phyloP scores from a whole-genome alignment of 495 filamentous ascomycete species.

The Haplographium delicatum region DNA sequence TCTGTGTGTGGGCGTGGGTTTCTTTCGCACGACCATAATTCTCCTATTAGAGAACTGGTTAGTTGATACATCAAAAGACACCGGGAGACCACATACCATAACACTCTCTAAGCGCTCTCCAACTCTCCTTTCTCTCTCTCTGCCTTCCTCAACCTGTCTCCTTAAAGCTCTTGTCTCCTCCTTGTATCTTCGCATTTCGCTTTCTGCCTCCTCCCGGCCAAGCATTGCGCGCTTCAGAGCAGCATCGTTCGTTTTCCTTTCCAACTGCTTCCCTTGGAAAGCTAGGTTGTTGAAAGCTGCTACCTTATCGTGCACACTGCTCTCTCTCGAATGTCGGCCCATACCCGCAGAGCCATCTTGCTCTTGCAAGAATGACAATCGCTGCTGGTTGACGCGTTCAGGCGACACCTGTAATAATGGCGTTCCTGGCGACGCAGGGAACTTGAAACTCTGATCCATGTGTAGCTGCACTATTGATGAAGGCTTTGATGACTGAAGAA shows the following conservation, averaged over 20 bases:
- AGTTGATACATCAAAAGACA: not conserved
- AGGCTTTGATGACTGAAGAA: too few species aligned
- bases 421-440: slow-evolving; percentile 41
- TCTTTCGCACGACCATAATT: slow-evolving; percentile 71
- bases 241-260: slow-evolving; percentile 58
- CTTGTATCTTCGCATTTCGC: slow-evolving; percentile 54
- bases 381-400: slow-evolving; percentile 74
- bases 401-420: slow-evolving; percentile 69
- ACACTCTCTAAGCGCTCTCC: slow-evolving; percentile 72
- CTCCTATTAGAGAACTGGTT: too few species aligned
- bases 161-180: slow-evolving; percentile 51
- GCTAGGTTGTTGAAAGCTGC: slow-evolving; percentile 73
- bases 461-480: not conserved
- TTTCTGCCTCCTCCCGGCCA: slow-evolving; percentile 78
- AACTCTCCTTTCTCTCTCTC: slow-evolving; percentile 65
- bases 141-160: slow-evolving; percentile 61
- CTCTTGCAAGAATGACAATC: slow-evolving; percentile 24
- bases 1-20: slow-evolving; percentile 63
- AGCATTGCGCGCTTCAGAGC: slow-evolving; percentile 76
- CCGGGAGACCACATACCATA: slow-evolving; percentile 45
- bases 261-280: slow-evolving; percentile 55
- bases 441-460: slow-evolving; percentile 22
- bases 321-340: slow-evolving; percentile 50
- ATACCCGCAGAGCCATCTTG: slow-evolving; percentile 9
- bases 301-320: slow-evolving; percentile 75